Conservation (phyloP, 148 eudicot genomes). For the Vaccinium myrtillus region DNA sequence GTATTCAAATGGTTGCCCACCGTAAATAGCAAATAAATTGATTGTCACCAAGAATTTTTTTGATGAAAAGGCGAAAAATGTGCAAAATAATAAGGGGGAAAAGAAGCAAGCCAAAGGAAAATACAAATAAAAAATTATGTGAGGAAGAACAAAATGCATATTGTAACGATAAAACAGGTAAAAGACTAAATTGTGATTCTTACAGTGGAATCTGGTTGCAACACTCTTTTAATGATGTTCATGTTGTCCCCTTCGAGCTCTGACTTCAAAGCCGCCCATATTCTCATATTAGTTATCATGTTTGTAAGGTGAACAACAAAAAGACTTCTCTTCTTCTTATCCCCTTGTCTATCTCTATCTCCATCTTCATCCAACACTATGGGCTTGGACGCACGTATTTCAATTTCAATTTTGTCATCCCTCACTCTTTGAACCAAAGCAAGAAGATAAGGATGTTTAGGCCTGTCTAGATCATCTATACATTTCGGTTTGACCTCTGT, state of each 20-base stretch:
- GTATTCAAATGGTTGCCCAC: background rate
- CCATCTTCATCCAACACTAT: slow-evolving; percentile 1
- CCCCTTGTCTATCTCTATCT: background rate
- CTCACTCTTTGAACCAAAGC: slow-evolving; percentile 28
- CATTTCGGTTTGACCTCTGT: slow-evolving; percentile 38
- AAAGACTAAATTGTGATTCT: slow-evolving; percentile 10
- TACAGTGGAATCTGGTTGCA: slow-evolving; percentile 28
- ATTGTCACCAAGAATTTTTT: too few species aligned
- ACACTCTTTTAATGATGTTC: slow-evolving; percentile 24
- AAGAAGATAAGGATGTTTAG: slow-evolving; percentile 23
- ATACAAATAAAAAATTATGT: background rate
- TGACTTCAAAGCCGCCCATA: slow-evolving; percentile 48
- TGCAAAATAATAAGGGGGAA: background rate
- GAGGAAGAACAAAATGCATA: background rate
- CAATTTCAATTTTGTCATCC: slow-evolving; percentile 9
- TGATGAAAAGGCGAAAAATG: background rate
- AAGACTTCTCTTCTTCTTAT: slow-evolving; percentile 10
- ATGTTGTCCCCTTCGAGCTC: slow-evolving; percentile 27
- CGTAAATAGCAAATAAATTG: background rate
- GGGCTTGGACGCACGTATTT: slow-evolving; percentile 21
- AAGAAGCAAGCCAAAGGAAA: background rate
- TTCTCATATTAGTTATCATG: slow-evolving; percentile 40
- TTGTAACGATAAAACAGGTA: background rate
- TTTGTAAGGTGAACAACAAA: slow-evolving; percentile 40
- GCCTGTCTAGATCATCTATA: slow-evolving; percentile 34